phyloP scores from a whole-genome alignment of 345 rosid genomes.

The Hibiscus tridactylites region DNA sequence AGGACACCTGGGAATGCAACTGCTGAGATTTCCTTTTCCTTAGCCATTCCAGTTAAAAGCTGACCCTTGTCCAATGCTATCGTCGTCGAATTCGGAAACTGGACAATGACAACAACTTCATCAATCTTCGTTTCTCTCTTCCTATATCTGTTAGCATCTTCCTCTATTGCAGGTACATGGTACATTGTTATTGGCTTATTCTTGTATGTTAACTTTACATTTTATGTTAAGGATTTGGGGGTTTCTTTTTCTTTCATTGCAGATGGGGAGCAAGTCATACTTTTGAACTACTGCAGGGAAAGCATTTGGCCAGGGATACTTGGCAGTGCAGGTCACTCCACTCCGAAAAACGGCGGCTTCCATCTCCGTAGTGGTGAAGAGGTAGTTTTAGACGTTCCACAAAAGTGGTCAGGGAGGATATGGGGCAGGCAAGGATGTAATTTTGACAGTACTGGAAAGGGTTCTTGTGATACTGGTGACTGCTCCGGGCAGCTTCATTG shows the following conservation, averaged over 20 bases:
- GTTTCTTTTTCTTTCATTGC: constrained; percentile 6
- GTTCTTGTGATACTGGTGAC: constrained; percentile 70
- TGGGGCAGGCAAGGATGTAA: constrained; percentile 86
- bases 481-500: constrained; percentile 49
- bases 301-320: constrained; percentile 82
- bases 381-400: constrained; percentile 49
- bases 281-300: constrained; percentile 75
- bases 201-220: neutral
- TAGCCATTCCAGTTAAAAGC: constrained; percentile 11
- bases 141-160: constrained; percentile 18
- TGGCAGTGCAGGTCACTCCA: constrained; percentile 55
- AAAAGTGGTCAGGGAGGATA: constrained; percentile 76
- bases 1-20: constrained; percentile 4
- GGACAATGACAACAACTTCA: constrained; percentile 28
- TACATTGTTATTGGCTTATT: neutral
- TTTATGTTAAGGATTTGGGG: neutral
- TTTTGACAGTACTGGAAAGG: constrained; percentile 51
- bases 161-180: constrained; percentile 12
- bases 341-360: constrained; percentile 57
- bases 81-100: neutral
- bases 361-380: constrained; percentile 60
- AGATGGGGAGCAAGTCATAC: constrained; percentile 65
- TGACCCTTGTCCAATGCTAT: neutral
- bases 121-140: constrained; percentile 20
- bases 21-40: neutral